These are phyloP conservation scores for Pleurotus salmoneostramineus DNA, from an alignment of 768 basidiomycete genomes.

Conservation along the genomic window DNA sequence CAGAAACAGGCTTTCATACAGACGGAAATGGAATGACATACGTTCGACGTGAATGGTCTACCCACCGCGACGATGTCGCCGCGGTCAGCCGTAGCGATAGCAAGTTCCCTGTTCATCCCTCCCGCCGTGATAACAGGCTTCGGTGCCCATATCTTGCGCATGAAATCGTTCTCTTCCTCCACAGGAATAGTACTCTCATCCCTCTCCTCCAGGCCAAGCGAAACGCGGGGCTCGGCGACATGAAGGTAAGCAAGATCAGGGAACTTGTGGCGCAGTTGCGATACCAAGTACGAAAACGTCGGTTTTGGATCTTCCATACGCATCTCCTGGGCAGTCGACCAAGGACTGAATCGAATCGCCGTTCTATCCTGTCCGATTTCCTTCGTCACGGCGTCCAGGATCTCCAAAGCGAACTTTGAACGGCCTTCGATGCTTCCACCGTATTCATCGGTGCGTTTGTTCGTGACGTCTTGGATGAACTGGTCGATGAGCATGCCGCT, in stretches of 20 bases:
- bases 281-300: background rate
- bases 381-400: slow-evolving; percentile 36
- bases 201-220: background rate
- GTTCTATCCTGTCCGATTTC: slow-evolving; percentile 40
- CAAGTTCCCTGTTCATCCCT: slow-evolving; percentile 22
- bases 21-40: slow-evolving; percentile 8
- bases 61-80: slow-evolving; percentile 9
- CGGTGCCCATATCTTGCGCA: slow-evolving; percentile 18
- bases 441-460: slow-evolving; percentile 51
- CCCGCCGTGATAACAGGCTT: slow-evolving; percentile 24
- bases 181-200: background rate
- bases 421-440: slow-evolving; percentile 54
- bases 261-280: background rate
- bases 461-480: slow-evolving; percentile 38
- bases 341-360: slow-evolving; percentile 41
- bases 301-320: background rate
- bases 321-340: slow-evolving; percentile 14
- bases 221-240: background rate
- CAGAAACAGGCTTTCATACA: background rate
- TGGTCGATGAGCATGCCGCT: slow-evolving; percentile 40
- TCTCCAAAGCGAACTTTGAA: slow-evolving; percentile 42
- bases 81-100: slow-evolving; percentile 15
- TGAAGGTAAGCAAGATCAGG: background rate
- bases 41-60: slow-evolving; percentile 12
- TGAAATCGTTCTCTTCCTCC: slow-evolving; percentile 14